A percentile compares a stretch with the other conserved stretches of the same genome.
phyloP scores from a whole-genome alignment of 2,329 filamentous ascomycete genomes.

The Colletotrichum sp. region DNA sequence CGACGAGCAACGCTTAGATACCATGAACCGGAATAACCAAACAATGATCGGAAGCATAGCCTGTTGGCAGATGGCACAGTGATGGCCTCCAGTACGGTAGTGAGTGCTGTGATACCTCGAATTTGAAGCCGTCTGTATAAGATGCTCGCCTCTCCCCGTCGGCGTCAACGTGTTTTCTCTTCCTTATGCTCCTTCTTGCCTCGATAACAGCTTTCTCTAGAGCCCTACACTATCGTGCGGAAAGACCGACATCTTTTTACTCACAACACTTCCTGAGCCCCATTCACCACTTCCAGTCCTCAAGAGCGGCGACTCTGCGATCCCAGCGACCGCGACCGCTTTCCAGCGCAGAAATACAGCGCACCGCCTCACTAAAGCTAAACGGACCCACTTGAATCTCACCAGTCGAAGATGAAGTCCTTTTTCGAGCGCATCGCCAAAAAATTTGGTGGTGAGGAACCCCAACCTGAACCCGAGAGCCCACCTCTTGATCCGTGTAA shows the following conservation, averaged over 20 bases:
- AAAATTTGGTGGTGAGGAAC: background rate
- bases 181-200: background rate
- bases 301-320: background rate
- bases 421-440: background rate
- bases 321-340: background rate
- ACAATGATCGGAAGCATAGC: background rate
- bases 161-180: background rate
- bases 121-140: background rate
- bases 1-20: background rate
- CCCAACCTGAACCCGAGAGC: background rate
- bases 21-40: background rate
- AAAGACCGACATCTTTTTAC: background rate
- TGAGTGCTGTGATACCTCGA: background rate
- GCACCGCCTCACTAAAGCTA: background rate
- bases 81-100: background rate
- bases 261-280: background rate
- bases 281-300: background rate
- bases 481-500: background rate
- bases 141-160: background rate
- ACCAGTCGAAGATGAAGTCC: background rate
- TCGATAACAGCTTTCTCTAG: background rate
- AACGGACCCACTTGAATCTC: background rate
- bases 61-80: background rate
- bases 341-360: background rate
- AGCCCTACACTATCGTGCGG: accelerated